phyloP scores from a whole-genome alignment of 2,329 filamentous ascomycete species.

The Fusarium lateritium region DNA sequence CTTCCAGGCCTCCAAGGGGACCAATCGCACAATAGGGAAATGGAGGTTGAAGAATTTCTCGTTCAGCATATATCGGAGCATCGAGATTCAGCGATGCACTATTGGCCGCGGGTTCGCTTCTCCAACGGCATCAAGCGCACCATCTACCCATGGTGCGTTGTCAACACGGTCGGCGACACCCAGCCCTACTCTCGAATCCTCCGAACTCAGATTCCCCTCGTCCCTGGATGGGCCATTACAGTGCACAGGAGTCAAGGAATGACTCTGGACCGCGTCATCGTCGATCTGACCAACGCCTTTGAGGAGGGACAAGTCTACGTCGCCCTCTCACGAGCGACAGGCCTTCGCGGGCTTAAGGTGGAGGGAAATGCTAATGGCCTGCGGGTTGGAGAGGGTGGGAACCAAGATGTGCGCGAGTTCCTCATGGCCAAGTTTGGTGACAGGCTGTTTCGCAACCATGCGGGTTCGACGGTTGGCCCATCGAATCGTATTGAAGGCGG shows the following conservation, averaged over 20 bases:
- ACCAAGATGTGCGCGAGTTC: slow-evolving; percentile 19
- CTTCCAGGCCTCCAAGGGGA: too few species aligned
- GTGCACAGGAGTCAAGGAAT: slow-evolving; percentile 76
- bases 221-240: slow-evolving; percentile 73
- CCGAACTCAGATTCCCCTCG: slow-evolving; percentile 72
- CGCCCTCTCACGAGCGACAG: slow-evolving; percentile 37
- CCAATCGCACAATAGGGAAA: background rate
- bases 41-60: slow-evolving; percentile 4
- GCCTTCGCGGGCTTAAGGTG: slow-evolving; percentile 30
- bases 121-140: slow-evolving; percentile 60
- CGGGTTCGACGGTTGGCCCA: background rate
- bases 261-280: slow-evolving; percentile 71
- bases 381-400: slow-evolving; percentile 1
- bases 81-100: background rate
- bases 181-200: slow-evolving; percentile 64
- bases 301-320: slow-evolving; percentile 74
- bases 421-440: slow-evolving; percentile 20
- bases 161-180: slow-evolving; percentile 62
- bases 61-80: background rate
- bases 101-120: slow-evolving; percentile 61
- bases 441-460: background rate
- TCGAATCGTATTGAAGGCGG: too few species aligned
- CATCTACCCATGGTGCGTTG: slow-evolving; percentile 67
- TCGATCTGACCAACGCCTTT: slow-evolving; percentile 67
- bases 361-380: slow-evolving; percentile 14